Conservation (phyloP, 306 rosid genomes). For the Luffa aegyptiaca region DNA sequence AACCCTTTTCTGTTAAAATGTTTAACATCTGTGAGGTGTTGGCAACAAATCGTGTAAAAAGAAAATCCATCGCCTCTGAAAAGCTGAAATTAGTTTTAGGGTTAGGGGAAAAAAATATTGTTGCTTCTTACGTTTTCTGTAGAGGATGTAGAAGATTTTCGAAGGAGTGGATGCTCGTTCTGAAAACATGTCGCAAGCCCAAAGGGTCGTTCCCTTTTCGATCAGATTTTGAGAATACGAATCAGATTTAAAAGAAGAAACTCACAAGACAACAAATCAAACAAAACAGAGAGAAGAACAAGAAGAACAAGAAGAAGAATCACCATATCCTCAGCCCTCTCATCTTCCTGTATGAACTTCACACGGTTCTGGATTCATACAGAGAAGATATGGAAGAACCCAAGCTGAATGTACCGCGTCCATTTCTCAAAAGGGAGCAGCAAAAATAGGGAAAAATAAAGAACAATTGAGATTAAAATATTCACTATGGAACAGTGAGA, state of each 20-base stretch:
- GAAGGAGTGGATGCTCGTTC: constrained; percentile 43
- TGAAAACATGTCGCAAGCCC: neutral
- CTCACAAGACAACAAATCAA: constrained; percentile 32
- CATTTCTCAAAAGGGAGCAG: neutral
- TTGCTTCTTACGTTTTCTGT: too few relatives aligned
- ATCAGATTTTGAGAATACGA: constrained; percentile 14
- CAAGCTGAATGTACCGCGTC: neutral
- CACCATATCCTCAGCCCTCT: neutral
- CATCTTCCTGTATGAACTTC: neutral
- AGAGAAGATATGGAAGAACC: constrained; percentile 7
- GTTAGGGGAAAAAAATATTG: too few relatives aligned
- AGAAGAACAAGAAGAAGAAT: neutral
- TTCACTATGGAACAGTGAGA: neutral
- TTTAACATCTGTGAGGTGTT: too few relatives aligned
- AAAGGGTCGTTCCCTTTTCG: neutral
- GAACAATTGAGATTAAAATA: neutral
- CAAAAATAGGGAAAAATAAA: neutral
- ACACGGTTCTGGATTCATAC: neutral
- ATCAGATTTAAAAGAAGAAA: constrained; percentile 19
- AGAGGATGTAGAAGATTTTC: constrained; percentile 53
- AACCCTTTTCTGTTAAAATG: too few relatives aligned
- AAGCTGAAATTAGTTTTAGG: too few relatives aligned
- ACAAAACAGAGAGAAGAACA: neutral
- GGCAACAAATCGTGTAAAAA: too few relatives aligned
- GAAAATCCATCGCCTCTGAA: too few relatives aligned